These are phyloP conservation scores for Geotrichum bryndzae DNA, from an alignment of 1,139 yeast genomes.

Conservation along the genomic window DNA sequence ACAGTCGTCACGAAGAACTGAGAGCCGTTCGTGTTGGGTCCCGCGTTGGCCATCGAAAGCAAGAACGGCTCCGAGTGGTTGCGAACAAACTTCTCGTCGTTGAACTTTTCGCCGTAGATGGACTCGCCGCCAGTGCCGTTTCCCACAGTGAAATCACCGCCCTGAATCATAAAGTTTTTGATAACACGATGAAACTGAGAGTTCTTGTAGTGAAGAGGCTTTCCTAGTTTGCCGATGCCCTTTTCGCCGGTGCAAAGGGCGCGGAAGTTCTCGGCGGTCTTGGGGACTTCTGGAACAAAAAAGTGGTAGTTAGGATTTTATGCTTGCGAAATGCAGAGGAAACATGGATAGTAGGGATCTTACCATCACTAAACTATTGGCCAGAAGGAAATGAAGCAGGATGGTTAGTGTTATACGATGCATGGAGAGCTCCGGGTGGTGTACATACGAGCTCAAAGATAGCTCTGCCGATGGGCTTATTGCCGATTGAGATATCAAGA, in stretches of 20 bases:
- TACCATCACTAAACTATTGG: constrained; percentile 8
- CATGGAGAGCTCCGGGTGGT: not conserved
- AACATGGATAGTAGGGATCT: not conserved
- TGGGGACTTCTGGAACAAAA: constrained; percentile 52
- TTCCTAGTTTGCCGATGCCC: constrained; percentile 59
- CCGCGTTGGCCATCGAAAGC: constrained; percentile 94
- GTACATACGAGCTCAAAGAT: constrained; percentile 53
- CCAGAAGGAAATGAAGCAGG: not conserved
- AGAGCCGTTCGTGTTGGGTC: constrained; percentile 91
- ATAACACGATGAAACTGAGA: constrained; percentile 89
- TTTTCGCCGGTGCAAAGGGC: constrained; percentile 87
- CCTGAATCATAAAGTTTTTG: constrained; percentile 82
- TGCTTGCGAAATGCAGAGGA: not conserved
- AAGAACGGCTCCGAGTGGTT: constrained; percentile 80
- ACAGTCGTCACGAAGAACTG: constrained; percentile 84
- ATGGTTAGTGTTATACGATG: not conserved
- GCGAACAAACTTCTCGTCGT: constrained; percentile 69
- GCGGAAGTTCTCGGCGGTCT: constrained; percentile 88
- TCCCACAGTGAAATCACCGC: constrained; percentile 91
- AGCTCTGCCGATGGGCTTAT: constrained; percentile 60
- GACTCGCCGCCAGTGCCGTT: constrained; percentile 94
- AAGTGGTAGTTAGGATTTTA: not conserved
- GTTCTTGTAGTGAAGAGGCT: constrained; percentile 68
- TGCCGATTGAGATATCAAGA: constrained; percentile 70
- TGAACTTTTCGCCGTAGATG: constrained; percentile 91